A percentile compares a stretch with the other conserved stretches of the same genome.
These are phyloP conservation scores for Chlamydomonas schloesseri DNA, from an alignment of 139 green algal species.

Conservation along the genomic window DNA sequence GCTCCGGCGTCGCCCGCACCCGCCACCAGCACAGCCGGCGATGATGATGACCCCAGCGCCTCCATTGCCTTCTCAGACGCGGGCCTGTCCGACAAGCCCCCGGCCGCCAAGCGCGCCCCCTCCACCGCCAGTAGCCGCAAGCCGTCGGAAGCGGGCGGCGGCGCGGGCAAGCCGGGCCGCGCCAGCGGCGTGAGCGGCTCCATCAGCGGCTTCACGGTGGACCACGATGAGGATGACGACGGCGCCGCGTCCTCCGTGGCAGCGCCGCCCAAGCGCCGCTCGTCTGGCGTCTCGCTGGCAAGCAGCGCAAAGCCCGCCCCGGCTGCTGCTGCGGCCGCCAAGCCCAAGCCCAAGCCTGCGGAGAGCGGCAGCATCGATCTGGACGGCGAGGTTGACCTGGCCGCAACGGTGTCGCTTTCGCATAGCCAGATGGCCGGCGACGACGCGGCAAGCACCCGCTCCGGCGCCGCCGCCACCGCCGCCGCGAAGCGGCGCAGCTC, in stretches of 20 bases:
- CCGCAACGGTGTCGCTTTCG: neutral
- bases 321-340: too few species aligned
- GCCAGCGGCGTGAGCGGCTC: neutral
- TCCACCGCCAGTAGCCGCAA: neutral
- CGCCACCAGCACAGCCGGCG: neutral
- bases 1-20: too few species aligned
- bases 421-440: neutral
- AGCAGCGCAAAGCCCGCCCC: too few species aligned
- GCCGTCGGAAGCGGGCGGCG: neutral
- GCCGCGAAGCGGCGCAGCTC: too few species aligned
- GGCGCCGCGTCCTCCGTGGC: neutral
- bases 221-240: neutral
- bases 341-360: too few species aligned
- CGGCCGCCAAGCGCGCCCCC: neutral
- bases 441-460: conserved; percentile 9
- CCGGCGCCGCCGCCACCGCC: neutral
- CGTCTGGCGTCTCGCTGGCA: neutral
- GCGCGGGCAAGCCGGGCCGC: neutral
- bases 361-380: too few species aligned
- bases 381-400: too few species aligned
- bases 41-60: neutral
- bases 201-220: neutral
- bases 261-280: neutral
- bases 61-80: neutral
- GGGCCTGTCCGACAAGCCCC: neutral